A percentile compares a stretch with the other conserved stretches of the same genome.
phyloP scores from a whole-genome alignment of 2,329 filamentous ascomycete genomes.

The Pseudodiploospora longispora region DNA sequence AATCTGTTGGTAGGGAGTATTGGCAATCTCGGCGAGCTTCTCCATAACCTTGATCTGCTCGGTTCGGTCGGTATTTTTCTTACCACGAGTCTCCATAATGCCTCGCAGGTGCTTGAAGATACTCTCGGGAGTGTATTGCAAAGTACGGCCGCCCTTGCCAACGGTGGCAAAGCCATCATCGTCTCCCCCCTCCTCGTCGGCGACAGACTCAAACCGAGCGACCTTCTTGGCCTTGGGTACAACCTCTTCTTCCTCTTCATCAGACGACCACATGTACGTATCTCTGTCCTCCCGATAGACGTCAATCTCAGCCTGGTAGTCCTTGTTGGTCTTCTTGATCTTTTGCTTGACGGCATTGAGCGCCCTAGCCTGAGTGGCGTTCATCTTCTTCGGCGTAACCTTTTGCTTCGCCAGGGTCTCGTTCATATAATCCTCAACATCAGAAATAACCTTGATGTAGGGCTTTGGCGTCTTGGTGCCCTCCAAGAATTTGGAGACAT shows the following conservation, averaged over 20 bases:
- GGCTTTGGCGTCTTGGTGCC: conserved; percentile 76
- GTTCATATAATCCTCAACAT: conserved; percentile 89
- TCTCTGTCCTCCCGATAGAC: conserved; percentile 80
- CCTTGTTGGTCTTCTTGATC: conserved; percentile 98
- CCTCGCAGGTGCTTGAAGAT: conserved; percentile 94
- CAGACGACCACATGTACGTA: conserved; percentile 76
- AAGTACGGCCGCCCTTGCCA: conserved; percentile 77
- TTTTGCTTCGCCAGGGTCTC: conserved; percentile 95
- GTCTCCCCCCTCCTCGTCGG: conserved; percentile 36
- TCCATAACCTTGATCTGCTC: conserved; percentile 98
- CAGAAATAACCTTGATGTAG: conserved; percentile 87
- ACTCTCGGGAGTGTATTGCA: conserved; percentile 92
- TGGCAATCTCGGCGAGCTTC: conserved; percentile 82
- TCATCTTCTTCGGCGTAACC: conserved; percentile 96
- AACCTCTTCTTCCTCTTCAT: conserved; percentile 57
- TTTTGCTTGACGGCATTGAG: conserved; percentile 97
- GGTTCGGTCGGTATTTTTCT: conserved; percentile 93
- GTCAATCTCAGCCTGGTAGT: conserved; percentile 81
- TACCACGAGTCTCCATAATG: conserved; percentile 92
- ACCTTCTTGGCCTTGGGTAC: conserved; percentile 38
- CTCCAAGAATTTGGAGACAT: conserved; percentile 70
- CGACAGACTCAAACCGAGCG: conserved; percentile 33
- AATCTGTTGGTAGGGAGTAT: conserved; percentile 87
- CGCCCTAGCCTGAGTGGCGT: conserved; percentile 85
- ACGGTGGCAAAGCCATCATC: conserved; percentile 87